Conservation (phyloP, 768 basidiomycete genomes). For the Phlegmacium glaucopus region DNA sequence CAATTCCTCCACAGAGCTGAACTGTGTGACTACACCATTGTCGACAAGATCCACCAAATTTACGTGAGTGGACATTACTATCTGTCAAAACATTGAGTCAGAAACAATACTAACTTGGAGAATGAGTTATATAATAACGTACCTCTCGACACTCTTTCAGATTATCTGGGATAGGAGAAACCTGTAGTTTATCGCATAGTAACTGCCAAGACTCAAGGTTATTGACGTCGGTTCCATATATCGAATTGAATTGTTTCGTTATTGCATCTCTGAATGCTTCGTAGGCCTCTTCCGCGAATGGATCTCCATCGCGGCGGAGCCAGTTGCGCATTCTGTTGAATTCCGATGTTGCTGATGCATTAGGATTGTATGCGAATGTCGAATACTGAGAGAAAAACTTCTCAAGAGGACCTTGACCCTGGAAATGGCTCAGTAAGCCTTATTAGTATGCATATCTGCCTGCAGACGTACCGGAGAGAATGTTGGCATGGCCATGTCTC, state of each 20-base stretch:
- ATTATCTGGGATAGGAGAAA: constrained; percentile 25
- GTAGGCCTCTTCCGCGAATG: constrained; percentile 10
- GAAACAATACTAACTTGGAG: too few relatives aligned
- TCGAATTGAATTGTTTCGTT: constrained; percentile 28
- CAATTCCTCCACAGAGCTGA: constrained; percentile 22
- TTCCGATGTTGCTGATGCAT: constrained; percentile 18
- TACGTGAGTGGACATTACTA: constrained; percentile 27
- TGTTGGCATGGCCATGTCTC: too few relatives aligned
- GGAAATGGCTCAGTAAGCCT: background rate
- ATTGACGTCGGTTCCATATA: constrained; percentile 29
- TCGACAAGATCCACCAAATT: constrained; percentile 35
- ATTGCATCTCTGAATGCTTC: constrained; percentile 25
- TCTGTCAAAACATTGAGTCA: constrained; percentile 11
- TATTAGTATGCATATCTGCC: too few relatives aligned
- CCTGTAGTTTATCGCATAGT: constrained; percentile 22
- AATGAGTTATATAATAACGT: background rate
- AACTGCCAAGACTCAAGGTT: constrained; percentile 25
- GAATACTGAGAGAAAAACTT: constrained; percentile 19
- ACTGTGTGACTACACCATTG: constrained; percentile 10
- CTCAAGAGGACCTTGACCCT: constrained; percentile 5
- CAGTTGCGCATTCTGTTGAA: constrained; percentile 21
- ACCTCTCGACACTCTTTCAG: constrained; percentile 25
- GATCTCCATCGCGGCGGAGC: constrained; percentile 11
- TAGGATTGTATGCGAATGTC: constrained; percentile 18
- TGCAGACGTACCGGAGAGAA: too few relatives aligned